Percentiles rank a stretch among this genome's conserved stretches.
Conservation (phyloP, 331 rosid genomes). For the Quercus tomentella region DNA sequence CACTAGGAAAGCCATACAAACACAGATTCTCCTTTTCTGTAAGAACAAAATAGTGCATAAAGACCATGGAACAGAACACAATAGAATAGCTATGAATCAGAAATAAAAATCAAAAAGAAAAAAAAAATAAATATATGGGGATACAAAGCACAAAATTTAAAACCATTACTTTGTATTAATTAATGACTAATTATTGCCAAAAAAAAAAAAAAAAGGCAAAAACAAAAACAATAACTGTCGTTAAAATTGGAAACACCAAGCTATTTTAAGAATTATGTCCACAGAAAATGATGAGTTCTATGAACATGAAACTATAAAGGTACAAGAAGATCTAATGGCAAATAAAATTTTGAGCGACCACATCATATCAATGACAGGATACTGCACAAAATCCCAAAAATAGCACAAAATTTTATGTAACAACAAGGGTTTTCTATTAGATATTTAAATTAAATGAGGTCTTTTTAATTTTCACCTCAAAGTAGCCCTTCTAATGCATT, state of each 20-base stretch:
- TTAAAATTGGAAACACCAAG: not conserved
- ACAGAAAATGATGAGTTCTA: not conserved
- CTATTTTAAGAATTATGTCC: not conserved
- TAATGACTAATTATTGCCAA: not conserved
- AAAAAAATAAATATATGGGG: not conserved
- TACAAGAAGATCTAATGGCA: not conserved
- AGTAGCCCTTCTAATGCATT: not conserved
- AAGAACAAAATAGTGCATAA: slow-evolving; percentile 24
- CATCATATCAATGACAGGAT: not conserved
- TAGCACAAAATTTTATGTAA: not conserved
- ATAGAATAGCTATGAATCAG: slow-evolving; percentile 2
- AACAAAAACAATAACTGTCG: not conserved
- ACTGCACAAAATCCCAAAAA: not conserved
- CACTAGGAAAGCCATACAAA: slow-evolving; percentile 84
- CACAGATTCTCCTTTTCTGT: slow-evolving; percentile 94
- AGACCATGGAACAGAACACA: slow-evolving; percentile 11
- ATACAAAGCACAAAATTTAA: not conserved
- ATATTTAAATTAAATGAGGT: not conserved
- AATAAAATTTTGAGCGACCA: not conserved
- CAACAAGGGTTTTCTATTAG: not conserved
- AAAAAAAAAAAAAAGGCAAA: not conserved
- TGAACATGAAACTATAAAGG: not conserved
- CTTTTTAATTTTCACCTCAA: not conserved
- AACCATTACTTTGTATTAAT: not conserved
- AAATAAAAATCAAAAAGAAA: not conserved